A percentile compares a stretch with the other conserved stretches of the same genome.
These are phyloP conservation scores for Fusarium zealandicum DNA, from an alignment of 2,329 filamentous ascomycete species.

Conservation along the genomic window DNA sequence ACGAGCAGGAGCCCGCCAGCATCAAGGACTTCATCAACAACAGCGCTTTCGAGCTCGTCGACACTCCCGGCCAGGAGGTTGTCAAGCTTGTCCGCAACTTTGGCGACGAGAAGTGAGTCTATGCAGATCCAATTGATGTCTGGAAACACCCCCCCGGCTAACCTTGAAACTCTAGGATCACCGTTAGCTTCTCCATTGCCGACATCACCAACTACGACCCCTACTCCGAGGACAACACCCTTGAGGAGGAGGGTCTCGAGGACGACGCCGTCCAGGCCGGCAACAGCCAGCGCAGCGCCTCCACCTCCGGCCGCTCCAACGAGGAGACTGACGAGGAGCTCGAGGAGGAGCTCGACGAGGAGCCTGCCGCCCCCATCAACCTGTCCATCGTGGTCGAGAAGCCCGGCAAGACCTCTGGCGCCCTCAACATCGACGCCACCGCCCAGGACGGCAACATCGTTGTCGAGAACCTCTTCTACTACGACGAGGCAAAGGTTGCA, in stretches of 20 bases:
- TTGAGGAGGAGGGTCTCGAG: slow-evolving; percentile 51
- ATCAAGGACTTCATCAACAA: slow-evolving; percentile 90
- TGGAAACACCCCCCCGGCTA: slow-evolving; percentile 23
- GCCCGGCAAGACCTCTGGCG: slow-evolving; percentile 72
- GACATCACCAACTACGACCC: slow-evolving; percentile 52
- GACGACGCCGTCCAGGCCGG: slow-evolving; percentile 57
- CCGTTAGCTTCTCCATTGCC: slow-evolving; percentile 53
- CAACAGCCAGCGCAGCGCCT: slow-evolving; percentile 62
- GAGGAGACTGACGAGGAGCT: slow-evolving; percentile 40
- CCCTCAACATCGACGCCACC: slow-evolving; percentile 84
- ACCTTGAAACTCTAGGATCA: slow-evolving; percentile 47
- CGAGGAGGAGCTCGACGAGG: slow-evolving; percentile 61
- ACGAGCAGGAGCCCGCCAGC: slow-evolving; percentile 74
- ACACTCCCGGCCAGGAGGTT: slow-evolving; percentile 85
- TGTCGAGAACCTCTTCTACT: slow-evolving; percentile 92
- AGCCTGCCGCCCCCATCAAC: slow-evolving; percentile 76
- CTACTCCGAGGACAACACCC: slow-evolving; percentile 48
- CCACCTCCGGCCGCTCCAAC: slow-evolving; percentile 56
- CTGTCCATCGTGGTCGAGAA: slow-evolving; percentile 91
- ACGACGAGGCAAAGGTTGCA: slow-evolving; percentile 78
- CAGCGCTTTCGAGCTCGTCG: slow-evolving; percentile 82
- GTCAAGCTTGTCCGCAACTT: slow-evolving; percentile 83
- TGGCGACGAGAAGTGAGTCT: slow-evolving; percentile 82
- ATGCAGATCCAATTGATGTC: background rate
- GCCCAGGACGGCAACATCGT: slow-evolving; percentile 86